Evolutionary conservation across 2,329 filamentous ascomycete species (phyloP), one percentile per base, ranked within the genome.

Genomic region (Stagonosporopsis cucurbitacearum): DNA sequence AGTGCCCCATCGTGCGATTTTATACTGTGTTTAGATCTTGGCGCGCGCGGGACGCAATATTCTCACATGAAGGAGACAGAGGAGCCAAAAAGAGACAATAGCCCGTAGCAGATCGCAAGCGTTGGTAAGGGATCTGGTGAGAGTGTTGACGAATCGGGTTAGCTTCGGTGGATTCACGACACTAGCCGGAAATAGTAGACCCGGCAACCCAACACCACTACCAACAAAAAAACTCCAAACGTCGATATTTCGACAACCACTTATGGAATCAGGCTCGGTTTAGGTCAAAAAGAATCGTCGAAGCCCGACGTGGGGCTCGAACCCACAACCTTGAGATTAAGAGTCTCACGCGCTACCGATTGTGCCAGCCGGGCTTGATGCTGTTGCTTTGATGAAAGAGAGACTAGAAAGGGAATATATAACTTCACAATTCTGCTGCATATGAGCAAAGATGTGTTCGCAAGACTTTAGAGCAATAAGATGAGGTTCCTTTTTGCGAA

Each of bases 311-410:
- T 39, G 44, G 44, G 44, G 44, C 44, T 48, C 45, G 35, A 48
- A 48, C 45, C 41, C 41, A 33, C 41, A 44, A 44, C 41, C 41
- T 44, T 44, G 41, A 44, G 41, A 44, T 44, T 33, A 44, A 44
- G 41, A 44, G 40, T 43, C 40, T 43, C 40, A 43, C 41, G 41
- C 41, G 41, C 41, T 43, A 43, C 41, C 41, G 41, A 43, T 43
- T 43, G 44, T 47, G 44, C 44, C 44, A 49, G 46, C 46, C 46
- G 47, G 47, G 47, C 47, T 50, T 50, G 37, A 15, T 50, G 22
- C 12, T 42, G 11, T 39, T 50, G 47, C 7, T 33, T 50, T 22
- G 47, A 50, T 50, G 37, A 7, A 33, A 19, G 28, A 30, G 6
- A 19, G 40, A 23, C 6, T 1, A 23, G 15, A 20, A 13, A 8